phyloP scores from a whole-genome alignment of 148 eudicot species.

The Drosera capensis region DNA sequence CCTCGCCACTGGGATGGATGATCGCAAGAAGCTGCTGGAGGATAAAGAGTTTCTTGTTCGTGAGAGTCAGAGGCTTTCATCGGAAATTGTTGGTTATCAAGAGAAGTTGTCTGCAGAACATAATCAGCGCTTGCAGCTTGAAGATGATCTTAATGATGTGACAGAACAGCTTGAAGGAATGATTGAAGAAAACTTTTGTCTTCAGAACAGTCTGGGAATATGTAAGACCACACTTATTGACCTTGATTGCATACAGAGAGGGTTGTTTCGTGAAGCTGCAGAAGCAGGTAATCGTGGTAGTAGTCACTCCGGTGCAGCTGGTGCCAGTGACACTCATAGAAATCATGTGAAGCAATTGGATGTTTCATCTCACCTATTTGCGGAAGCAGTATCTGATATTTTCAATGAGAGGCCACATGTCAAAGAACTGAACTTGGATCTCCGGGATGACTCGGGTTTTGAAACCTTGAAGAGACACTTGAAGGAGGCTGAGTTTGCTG shows the following conservation, averaged over 20 bases:
- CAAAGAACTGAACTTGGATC: constrained; percentile 16
- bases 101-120: constrained; percentile 33
- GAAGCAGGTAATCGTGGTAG: constrained; percentile 12
- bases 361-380: constrained; percentile 1
- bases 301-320: constrained; percentile 8
- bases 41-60: constrained; percentile 16
- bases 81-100: constrained; percentile 24
- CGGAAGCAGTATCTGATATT: constrained; percentile 7
- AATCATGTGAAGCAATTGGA: constrained; percentile 7
- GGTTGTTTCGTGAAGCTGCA: constrained; percentile 16
- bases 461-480: constrained; percentile 29
- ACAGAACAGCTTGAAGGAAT: constrained; percentile 35
- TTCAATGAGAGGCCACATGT: constrained; percentile 4
- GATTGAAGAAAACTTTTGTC: constrained; percentile 39
- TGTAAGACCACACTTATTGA: constrained; percentile 22
- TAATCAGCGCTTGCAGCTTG: constrained; percentile 22
- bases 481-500: constrained; percentile 33
- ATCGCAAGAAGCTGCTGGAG: constrained; percentile 23
- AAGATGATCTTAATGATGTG: constrained; percentile 42
- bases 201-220: constrained; percentile 27
- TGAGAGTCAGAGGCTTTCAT: constrained; percentile 29
- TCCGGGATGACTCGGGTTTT: constrained; percentile 19
- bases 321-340: constrained; percentile 8
- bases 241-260: constrained; percentile 12
- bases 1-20: constrained; percentile 21